Evolutionary conservation across 2,329 filamentous ascomycete genomes (phyloP), one percentile per base, ranked within the genome.

Genomic region (Aspergillus felis): DNA sequence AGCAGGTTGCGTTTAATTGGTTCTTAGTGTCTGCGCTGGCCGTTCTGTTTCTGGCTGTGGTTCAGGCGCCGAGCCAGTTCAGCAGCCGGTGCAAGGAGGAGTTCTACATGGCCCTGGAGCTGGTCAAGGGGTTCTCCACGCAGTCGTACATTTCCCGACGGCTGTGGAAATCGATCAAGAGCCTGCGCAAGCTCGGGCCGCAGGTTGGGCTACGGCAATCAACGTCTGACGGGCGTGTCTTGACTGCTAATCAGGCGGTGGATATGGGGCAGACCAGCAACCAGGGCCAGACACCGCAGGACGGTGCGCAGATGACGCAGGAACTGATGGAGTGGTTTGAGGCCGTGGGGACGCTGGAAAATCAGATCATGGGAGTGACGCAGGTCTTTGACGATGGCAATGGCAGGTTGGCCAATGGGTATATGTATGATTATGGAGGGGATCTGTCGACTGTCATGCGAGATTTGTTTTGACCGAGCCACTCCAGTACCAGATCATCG

Each of bases 1-100:
- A 87, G 60, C 85, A 87, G 64, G 79, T 84, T 4, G 78, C 84
- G 53, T 87, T 87, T 75, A 87, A 88, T 66, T 86, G 86, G 68
- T 87, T 87, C 68, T 76, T 87, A 44, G 81, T 86, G 3, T 84
- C 83, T 4, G 85, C 84, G 0, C 73, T 88, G 4, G 85, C 84
- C 1, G 85, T 85, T 0, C 71, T 87, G 1, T 86, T 87, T 64
- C 76, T 88, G 1, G 84, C 85, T 0, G 84, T 87, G 2, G 82
- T 82, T 7, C 85, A 87, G 68, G 82, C 83, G 1, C 85, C 85
- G 0, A 78, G 79, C 0, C 76, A 84, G 22, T 87, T 87, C 67
- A 84, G 79, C 54, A 71, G 75, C 5, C 74, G 78, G 48, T 84
- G 83, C 54, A 79, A 84, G 17, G 82, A 86, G 57, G 85, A 87